These are phyloP conservation scores for Cladorrhinum sp. DNA, from an alignment of 2,329 filamentous ascomycete species.

Conservation along the genomic window DNA sequence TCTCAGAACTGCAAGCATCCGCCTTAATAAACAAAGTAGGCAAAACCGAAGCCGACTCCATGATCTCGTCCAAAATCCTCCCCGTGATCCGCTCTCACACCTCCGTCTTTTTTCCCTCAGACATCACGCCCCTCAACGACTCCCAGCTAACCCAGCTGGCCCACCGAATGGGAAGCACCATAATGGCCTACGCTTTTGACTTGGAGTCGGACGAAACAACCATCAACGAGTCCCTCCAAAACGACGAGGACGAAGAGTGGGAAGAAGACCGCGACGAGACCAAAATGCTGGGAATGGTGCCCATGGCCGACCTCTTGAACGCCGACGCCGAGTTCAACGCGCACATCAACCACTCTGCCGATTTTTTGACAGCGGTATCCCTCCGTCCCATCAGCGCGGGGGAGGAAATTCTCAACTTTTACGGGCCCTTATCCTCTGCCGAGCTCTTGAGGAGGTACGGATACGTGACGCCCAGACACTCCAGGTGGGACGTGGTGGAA, in stretches of 20 bases:
- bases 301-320: constrained; percentile 85
- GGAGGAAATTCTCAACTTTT: constrained; percentile 84
- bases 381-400: constrained; percentile 66
- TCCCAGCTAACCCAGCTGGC: constrained; percentile 51
- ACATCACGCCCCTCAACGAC: constrained; percentile 31
- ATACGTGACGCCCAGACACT: constrained; percentile 76
- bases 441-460: constrained; percentile 83
- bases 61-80: constrained; percentile 58
- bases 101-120: constrained; percentile 42
- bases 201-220: constrained; percentile 51
- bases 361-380: constrained; percentile 66
- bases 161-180: constrained; percentile 80
- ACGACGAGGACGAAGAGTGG: constrained; percentile 62
- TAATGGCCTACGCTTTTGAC: constrained; percentile 93
- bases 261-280: constrained; percentile 59
- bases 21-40: constrained; percentile 75
- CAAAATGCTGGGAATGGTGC: constrained; percentile 77
- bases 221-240: constrained; percentile 53
- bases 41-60: constrained; percentile 64
- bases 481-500: constrained; percentile 79
- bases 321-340: constrained; percentile 86
- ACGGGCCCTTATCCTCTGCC: constrained; percentile 77
- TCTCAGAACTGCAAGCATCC: constrained; percentile 71
- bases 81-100: constrained; percentile 47
- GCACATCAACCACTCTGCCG: constrained; percentile 54